phyloP scores from a whole-genome alignment of 441 rosid species.

The Populus hybrid region DNA sequence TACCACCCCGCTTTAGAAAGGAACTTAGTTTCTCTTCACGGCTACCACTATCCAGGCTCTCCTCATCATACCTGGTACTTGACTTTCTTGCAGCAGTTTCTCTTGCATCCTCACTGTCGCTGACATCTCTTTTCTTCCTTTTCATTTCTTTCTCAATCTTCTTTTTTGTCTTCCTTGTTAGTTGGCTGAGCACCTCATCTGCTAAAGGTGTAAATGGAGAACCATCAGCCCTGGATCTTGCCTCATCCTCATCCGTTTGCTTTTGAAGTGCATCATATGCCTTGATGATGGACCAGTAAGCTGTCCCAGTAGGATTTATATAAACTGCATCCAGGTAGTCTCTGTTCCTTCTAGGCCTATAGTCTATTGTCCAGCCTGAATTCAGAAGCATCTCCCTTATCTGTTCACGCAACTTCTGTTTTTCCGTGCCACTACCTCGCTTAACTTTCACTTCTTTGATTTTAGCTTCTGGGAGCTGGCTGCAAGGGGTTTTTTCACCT shows the following conservation, averaged over 20 bases:
- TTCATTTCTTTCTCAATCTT: constrained; percentile 72
- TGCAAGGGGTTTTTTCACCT: constrained; percentile 40
- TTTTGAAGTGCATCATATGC: constrained; percentile 94
- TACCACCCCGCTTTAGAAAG: constrained; percentile 51
- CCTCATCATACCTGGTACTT: constrained; percentile 46
- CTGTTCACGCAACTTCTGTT: constrained; percentile 89
- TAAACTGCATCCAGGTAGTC: constrained; percentile 97
- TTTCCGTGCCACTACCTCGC: constrained; percentile 95
- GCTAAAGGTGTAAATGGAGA: constrained; percentile 59
- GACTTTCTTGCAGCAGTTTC: constrained; percentile 41
- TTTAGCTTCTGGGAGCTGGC: constrained; percentile 31
- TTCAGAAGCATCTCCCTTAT: constrained; percentile 84
- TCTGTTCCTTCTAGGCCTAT: constrained; percentile 91
- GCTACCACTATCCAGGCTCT: constrained; percentile 56
- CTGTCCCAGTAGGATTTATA: constrained; percentile 80
- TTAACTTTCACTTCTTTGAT: constrained; percentile 57
- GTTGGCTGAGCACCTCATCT: constrained; percentile 74
- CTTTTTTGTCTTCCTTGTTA: constrained; percentile 84
- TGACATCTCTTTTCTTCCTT: constrained; percentile 54
- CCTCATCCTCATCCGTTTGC: constrained; percentile 67
- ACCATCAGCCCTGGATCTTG: constrained; percentile 40
- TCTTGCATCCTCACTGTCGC: constrained; percentile 43
- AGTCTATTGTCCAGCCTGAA: constrained; percentile 97
- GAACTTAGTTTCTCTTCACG: constrained; percentile 74
- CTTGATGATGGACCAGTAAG: constrained; percentile 97